Base-by-base conservation (phyloP, 306 rosid species). In the Carpinus viminea region DNA sequence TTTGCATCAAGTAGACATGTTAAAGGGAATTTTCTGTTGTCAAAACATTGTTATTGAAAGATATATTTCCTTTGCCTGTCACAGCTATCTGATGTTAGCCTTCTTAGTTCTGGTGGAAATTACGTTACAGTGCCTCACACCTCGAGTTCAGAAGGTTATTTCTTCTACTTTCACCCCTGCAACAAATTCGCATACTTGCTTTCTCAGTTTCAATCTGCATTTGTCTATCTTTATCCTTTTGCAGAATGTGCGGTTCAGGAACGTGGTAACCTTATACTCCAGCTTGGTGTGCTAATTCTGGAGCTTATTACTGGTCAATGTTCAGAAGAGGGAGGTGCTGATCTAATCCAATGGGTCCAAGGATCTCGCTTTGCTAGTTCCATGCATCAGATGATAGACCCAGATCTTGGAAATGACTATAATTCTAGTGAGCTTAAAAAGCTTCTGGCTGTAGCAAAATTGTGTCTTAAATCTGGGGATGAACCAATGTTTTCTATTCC, bases 221-320 rank as follows among this genome's bases (percentile, higher is more conserved):
- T 69, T 18, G 60, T 76, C 86, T 41, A 28, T 9, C 41, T 21
- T 61, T 73, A 50, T 81, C 68, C 2, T 70, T 28, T 60, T 78
- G 87, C 92, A 94, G 97, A 92, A 66, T 82, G 82, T 78, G 61
- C 24, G 76, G 87, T 75, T 75, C 89, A 87, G 83, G 87, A 82
- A 82, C 81, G 86, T 77, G 83, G 90, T 24, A 83, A 81, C 83
- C 78, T 94, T 24, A 80, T 92, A 83, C 91, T 82, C 86, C 98
- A 91, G 83, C 93, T 94, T 12, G 97, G 97, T 75, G 91, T 92
- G 60, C 86, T 92, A 76, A 89, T 94, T 85, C 81, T 92, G 74
- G 98, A 91, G 82, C 91, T 92, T n/a, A 78, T 94, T 53, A 92
- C 97, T 0, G 97, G 98, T 62, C 98, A 87, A 76, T 92, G 95